These are phyloP conservation scores for Plasmodium knowlesi DNA, from an alignment of 169 alveolate genomes.

Conservation along the genomic window DNA sequence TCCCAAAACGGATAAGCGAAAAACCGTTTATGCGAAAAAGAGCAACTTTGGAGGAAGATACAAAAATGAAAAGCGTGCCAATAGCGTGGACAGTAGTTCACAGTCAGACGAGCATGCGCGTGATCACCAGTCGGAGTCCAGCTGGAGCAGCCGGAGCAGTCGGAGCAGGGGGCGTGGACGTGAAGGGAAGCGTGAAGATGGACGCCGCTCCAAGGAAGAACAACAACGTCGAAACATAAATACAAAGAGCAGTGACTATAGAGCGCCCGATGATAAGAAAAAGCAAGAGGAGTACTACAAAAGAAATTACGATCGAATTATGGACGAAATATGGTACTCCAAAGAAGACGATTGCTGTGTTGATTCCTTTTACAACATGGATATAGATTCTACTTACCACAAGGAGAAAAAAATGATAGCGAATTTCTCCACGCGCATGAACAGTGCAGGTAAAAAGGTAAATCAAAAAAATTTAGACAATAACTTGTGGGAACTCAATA, in stretches of 20 bases:
- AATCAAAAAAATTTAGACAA: constrained; percentile 93
- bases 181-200: too few relatives aligned
- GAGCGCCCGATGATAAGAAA: neutral
- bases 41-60: neutral
- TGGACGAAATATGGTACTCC: constrained; percentile 73
- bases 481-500: constrained; percentile 96
- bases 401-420: constrained; percentile 63
- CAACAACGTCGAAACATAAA: neutral
- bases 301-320: constrained; percentile 46
- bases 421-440: constrained; percentile 37
- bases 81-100: neutral
- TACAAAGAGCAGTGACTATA: neutral
- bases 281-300: constrained; percentile 14
- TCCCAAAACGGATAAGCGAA: neutral
- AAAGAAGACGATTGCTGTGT: constrained; percentile 69
- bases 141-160: neutral
- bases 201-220: neutral
- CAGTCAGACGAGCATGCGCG: neutral
- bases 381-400: constrained; percentile 28
- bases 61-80: neutral
- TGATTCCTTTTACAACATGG: constrained; percentile 69
- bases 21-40: neutral
- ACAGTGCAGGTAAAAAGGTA: constrained; percentile 74
- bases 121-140: neutral
- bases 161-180: neutral